These are phyloP conservation scores for Mycena belliarum DNA, from an alignment of 768 basidiomycete genomes.

Conservation along the genomic window DNA sequence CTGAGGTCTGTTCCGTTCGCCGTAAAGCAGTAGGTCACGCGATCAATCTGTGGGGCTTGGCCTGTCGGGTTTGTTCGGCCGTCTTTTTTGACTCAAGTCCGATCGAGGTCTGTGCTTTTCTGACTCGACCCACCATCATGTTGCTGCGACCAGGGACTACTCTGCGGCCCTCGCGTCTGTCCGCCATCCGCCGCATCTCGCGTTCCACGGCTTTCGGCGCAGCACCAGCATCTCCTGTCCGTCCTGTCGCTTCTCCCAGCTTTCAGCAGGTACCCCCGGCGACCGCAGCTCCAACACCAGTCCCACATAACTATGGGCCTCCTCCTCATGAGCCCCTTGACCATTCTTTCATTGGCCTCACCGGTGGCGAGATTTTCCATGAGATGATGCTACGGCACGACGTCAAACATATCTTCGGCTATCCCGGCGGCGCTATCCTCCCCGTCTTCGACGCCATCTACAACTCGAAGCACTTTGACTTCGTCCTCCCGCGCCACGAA, in stretches of 20 bases:
- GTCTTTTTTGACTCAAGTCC: too few relatives aligned
- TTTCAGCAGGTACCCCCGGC: conserved; percentile 51
- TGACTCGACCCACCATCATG: conserved; percentile 12
- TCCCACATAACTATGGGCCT: conserved; percentile 32
- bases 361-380: conserved; percentile 97
- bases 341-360: conserved; percentile 88
- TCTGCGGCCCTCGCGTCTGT: conserved; percentile 18
- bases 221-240: conserved; percentile 11
- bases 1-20: too few relatives aligned
- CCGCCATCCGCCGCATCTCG: conserved; percentile 13
- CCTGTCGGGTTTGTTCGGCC: too few relatives aligned
- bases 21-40: too few relatives aligned
- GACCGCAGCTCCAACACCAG: conserved; percentile 33
- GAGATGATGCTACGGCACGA: conserved; percentile 99
- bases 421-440: conserved; percentile 96
- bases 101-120: neutral
- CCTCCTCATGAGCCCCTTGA: conserved; percentile 58
- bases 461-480: conserved; percentile 92
- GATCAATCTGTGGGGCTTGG: too few relatives aligned
- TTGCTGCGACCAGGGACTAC: conserved; percentile 7
- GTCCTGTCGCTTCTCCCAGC: conserved; percentile 15
- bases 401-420: conserved; percentile 97
- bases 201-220: conserved; percentile 19
- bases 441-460: conserved; percentile 99
- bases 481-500: conserved; percentile 94